These are phyloP conservation scores for Alternaria conjuncta DNA, from an alignment of 2,329 filamentous ascomycete species.

Conservation along the genomic window DNA sequence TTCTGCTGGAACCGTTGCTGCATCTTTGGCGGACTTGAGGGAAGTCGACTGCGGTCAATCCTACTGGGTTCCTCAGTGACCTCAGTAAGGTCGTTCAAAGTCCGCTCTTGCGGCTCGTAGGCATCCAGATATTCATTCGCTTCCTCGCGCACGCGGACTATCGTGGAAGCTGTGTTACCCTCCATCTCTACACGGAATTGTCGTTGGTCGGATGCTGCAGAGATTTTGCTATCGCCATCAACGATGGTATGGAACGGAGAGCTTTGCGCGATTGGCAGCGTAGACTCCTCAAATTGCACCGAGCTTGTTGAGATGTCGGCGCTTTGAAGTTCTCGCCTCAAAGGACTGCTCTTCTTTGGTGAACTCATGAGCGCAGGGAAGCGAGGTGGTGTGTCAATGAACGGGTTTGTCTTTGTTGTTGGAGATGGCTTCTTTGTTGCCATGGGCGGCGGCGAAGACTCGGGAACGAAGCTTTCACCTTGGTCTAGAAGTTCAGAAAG, in stretches of 20 bases:
- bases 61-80: slow-evolving; percentile 45
- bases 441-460: slow-evolving; percentile 38
- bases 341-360: slow-evolving; percentile 44
- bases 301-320: slow-evolving; percentile 35
- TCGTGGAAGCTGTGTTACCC: slow-evolving; percentile 31
- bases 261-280: slow-evolving; percentile 37
- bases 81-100: slow-evolving; percentile 42
- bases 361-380: slow-evolving; percentile 35
- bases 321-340: slow-evolving; percentile 37
- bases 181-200: slow-evolving; percentile 43
- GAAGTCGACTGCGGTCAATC: slow-evolving; percentile 23
- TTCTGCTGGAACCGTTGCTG: slow-evolving; percentile 24
- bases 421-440: slow-evolving; percentile 21
- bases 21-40: slow-evolving; percentile 32
- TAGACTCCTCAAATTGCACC: slow-evolving; percentile 32
- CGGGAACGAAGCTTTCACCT: slow-evolving; percentile 40
- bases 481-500: slow-evolving; percentile 40
- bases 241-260: slow-evolving; percentile 43
- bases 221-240: slow-evolving; percentile 33
- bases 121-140: slow-evolving; percentile 43
- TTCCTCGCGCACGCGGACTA: slow-evolving; percentile 41
- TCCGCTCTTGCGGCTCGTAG: slow-evolving; percentile 41
- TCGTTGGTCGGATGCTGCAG: slow-evolving; percentile 39
- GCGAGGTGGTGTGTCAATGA: slow-evolving; percentile 40
- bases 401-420: slow-evolving; percentile 32